Base-by-base conservation (phyloP, 768 basidiomycete species). In the Leucocoprinus sp. region DNA sequence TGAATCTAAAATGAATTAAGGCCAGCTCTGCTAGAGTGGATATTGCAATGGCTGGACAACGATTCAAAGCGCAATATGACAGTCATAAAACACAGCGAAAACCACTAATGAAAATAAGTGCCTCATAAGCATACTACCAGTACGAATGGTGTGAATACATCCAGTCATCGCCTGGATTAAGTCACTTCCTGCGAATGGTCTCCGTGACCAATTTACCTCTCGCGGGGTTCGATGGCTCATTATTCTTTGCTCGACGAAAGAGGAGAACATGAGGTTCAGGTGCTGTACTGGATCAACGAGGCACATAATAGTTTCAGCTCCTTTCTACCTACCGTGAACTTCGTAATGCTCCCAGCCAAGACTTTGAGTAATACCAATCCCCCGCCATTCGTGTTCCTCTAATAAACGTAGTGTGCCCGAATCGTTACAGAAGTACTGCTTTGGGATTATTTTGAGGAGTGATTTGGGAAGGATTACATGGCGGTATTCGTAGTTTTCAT, bases 281-380 rank as follows among this genome's bases (percentile, higher is more conserved):
- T 33, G 87, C 90, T 92, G 54, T 26, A 44, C 39, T 38, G 42
- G 23, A 42, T 12, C 37, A 11, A 50, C n/a, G 35, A 33, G 22
- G 17, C 4, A 5, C 31, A 8, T 11, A 8, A n/a, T 31, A 31
- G 31, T 4, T 14, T 31, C 4, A n/a, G n/a, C 4, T 5, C 4
- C 11, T 5, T 14, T 31, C 52, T n/a, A 23, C 73, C 52, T 52
- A 84, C 92, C 88, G 57, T 97, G 93, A n/a, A 93, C 88, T 69
- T 93, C 93, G 57, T 93, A 97, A 56, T 96, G 93, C 58, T 90
- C 87, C 93, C 93, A 98, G 3, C 93, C 93, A 18, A 95, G 70
- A 63, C 89, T 93, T 66, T 99, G 95, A 33, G 85, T 87, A 52
- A 97, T 95, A 7, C 95, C 95, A 45, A 99, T 91, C 0, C 88